Base-by-base conservation (phyloP, 1,284 basidiomycete genomes). In the Athelia sp. region DNA sequence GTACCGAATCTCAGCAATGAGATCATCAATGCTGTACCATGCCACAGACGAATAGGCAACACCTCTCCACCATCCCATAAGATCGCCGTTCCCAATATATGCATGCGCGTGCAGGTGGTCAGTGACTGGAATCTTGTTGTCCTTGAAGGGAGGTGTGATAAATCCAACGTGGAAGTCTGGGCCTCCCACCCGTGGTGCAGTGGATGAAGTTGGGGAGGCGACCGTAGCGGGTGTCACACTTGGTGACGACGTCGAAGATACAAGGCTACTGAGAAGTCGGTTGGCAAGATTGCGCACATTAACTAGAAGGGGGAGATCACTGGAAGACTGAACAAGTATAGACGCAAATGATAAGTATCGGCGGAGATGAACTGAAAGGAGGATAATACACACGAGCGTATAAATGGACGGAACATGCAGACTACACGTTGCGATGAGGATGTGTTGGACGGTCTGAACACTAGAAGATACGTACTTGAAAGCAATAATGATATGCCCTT, bases 1-100 rank as follows among this genome's bases (percentile, higher is more conserved):
- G 45, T 56, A 87, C 87, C 87, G 73, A 59, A 88, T 89, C 62
- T 88, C 86, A 32, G 86, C 86, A 61, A 89, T 85, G 49, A 89
- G 70, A 63, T 88, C 84, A 53, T 88, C 84, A 46, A 88, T 77
- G 45, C 76, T 68, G 61, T 88, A 88, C 85, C 86, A 88, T 2
- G 82, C 84, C 38, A 88, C 50, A 8, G 81, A 71, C 15, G 80
- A 74, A 62, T 82, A 89, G 8, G 81, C 82, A 29, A 87, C 65
- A 31, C 74, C 71, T 59, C 86, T 72, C 78, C 80, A 85, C 86
- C 84, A 90, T 46, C 84, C 83, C 59, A 82, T 69, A 22, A 75
- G 68, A 63, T 89, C 82, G 3, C 78, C 72, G 14, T 82, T 79
- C 14, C 70, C 71, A 49, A 87, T 73, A 61, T 81, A 88, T 13